Base-by-base conservation (phyloP, 768 basidiomycete species). In the Cyathus striatus region DNA sequence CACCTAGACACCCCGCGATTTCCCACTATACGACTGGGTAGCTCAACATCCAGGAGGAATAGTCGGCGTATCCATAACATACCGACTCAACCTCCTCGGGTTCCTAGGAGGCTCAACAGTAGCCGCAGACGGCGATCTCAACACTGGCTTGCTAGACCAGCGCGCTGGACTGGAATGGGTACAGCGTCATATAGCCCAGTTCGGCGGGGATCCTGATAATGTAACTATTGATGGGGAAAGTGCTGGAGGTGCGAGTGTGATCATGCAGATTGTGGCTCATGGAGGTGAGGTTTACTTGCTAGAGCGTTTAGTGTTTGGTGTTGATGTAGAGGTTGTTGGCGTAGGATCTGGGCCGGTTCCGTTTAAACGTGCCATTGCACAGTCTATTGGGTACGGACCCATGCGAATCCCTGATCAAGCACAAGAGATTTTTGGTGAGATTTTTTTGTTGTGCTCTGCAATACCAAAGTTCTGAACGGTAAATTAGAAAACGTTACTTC, bases 11-110 rank as follows among this genome's bases (percentile, higher is more conserved):
- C 65, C 72, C 5, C 65, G 69, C 58, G 71, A 69, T 5, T 74
- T 73, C 46, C 73, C 73, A 1, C 49, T 73, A 46, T 65, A 70
- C 44, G 67, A 72, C 43, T 71, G 72, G 74, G 70, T 75, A 4
- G 59, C 64, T 4, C 69, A 70, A 47, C 55, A 68, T 41, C n/a
- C n/a, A n/a, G n/a, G n/a, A 9, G 54, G 61, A 2, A 53, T 71
- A 21, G 50, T 68, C 5, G 62, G 48, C 7, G 68, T 69, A 4
- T 62, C 61, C 23, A 53, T 68, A 26, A 54, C 57, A 2, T 65
- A 65, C 41, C 62, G 61, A 5, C 38, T 63, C 14, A 57, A 53
- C 38, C 21, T 62, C 5, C 54, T 57, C 9, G 64, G 57, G 2
- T 70, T 30, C n/a, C 27, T 30, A 9, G 27, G 27, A 30, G 27